Base-by-base conservation (phyloP, 2,329 filamentous ascomycete genomes). In the Talaromyces albobiverticillius region DNA sequence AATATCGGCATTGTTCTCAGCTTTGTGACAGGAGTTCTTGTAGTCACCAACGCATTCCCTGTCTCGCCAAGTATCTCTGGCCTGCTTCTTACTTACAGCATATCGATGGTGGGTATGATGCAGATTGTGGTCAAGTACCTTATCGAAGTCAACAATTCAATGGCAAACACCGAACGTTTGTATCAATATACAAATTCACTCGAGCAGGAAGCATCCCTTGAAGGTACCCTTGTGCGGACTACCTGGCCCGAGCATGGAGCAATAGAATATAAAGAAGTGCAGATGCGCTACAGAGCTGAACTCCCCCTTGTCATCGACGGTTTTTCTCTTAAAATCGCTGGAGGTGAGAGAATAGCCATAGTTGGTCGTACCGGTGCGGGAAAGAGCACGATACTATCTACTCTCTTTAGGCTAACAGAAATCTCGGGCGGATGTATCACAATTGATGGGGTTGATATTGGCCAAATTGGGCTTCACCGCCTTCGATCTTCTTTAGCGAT, bases 51-150 rank as follows among this genome's bases (percentile, higher is more conserved):
- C 34, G 78, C 90, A 25, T 67, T 80, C 6, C 79, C 79, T 0
- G 72, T 71, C 1, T 87, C 87, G 0, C 73, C 92, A 31, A 82
- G 83, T 3, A 92, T 91, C 66, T 26, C 90, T 96, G 94, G 93
- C 16, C 77, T 97, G 36, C 90, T 97, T 0, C 80, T 97, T 16
- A 94, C 89, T 43, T 96, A 96, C 71, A 95, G 96, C 66, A 80
- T 97, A 18, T 83, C 87, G 14, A 95, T 96, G 64, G 91, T 95
- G 16, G 89, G 95, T 70, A 91, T 96, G 88, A 87, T 97, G 60
- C 93, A 96, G 67, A 96, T 96, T 71, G 93, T 90, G 1, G 90
- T 97, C n/a, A 84, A 93, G n/a, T 93, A 97, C 72, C 80, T 96
- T 8, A 92, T 93, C 23, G 93, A 96, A 71, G 90, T 96, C 10